phyloP scores from a whole-genome alignment of 495 filamentous ascomycete genomes.

The Zalerion maritima region DNA sequence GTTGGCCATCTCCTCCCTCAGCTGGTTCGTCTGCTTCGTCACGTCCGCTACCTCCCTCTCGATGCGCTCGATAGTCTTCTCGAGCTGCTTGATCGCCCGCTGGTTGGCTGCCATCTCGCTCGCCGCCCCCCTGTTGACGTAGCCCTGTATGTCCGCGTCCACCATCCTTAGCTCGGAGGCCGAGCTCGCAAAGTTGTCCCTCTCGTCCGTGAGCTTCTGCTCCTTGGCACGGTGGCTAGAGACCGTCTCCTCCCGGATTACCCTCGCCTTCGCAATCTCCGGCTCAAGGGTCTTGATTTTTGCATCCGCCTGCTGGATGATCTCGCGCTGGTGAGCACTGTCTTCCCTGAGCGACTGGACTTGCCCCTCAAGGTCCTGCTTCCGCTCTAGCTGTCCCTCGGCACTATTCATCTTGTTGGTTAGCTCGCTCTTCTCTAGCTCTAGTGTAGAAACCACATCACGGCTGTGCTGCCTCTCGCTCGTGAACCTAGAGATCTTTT shows the following conservation, averaged over 20 bases:
- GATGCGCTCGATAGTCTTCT: constrained; percentile 46
- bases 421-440: constrained; percentile 56
- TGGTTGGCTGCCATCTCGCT: constrained; percentile 52
- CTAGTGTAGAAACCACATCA: constrained; percentile 48
- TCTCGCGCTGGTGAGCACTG: constrained; percentile 50
- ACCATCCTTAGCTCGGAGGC: constrained; percentile 61
- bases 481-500: constrained; percentile 45
- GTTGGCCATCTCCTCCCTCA: constrained; percentile 62
- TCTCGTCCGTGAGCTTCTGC: constrained; percentile 55
- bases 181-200: constrained; percentile 53
- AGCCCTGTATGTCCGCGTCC: constrained; percentile 65
- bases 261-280: constrained; percentile 56
- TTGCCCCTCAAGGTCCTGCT: constrained; percentile 45
- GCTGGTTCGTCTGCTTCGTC: constrained; percentile 54
- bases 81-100: constrained; percentile 50
- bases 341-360: constrained; percentile 58
- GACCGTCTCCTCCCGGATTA: constrained; percentile 58
- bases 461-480: constrained; percentile 58
- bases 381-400: constrained; percentile 63
- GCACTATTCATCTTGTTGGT: constrained; percentile 53
- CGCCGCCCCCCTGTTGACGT: constrained; percentile 62
- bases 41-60: constrained; percentile 54
- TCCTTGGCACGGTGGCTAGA: constrained; percentile 58
- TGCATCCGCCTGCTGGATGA: constrained; percentile 48
- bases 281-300: constrained; percentile 59